Base-by-base conservation (phyloP, 768 basidiomycete species). In the Panellus pusillus region DNA sequence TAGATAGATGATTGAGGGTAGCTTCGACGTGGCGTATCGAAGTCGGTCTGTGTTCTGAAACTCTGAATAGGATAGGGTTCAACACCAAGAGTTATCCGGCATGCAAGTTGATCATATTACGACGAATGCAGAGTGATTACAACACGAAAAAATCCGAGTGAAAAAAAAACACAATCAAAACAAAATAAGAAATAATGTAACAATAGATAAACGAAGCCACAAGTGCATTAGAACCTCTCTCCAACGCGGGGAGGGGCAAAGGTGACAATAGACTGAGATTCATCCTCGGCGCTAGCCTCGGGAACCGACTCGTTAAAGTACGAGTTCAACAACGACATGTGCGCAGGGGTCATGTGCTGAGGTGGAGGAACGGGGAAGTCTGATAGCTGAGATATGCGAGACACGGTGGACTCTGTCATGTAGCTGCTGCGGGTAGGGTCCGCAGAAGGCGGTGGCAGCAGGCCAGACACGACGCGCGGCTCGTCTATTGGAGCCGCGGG, bases 291-390 rank as follows among this genome's bases (percentile, higher is more conserved):
- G 14, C 14, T 28, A 13, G 44, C 50, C 43, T 52, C 56, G 19
- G 27, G 41, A 15, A 44, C 36, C 6, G 18, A 38, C 20, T 64
- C 63, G 12, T 52, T 41, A 45, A 64, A 63, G 47, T 69, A 71
- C 1, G 70, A 57, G 27, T 66, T 66, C n/a, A 74, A 40, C 20
- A 72, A 55, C 11, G 70, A 68, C 47, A 68, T 54, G 41, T 64
- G 67, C 9, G 59, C 66, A 47, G 65, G 60, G 12, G 64, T 61
- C 17, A 59, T 36, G 4, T 63, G 50, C 7, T 65, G 60, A n/a
- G 66, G 55, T 0, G 79, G 79, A 1, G 80, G 79, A 12, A 64
- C 66, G 1, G 80, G 79, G 58, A 80, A 80, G 53, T 80, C 79
- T 14, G 76, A 79, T n/a, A 80, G 72, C 17, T 70, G 68, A 1